Percentiles rank a stretch among this genome's conserved stretches.
Evolutionary conservation across 768 basidiomycete genomes (phyloP).

Genomic region (Russula ochroleuca): DNA sequence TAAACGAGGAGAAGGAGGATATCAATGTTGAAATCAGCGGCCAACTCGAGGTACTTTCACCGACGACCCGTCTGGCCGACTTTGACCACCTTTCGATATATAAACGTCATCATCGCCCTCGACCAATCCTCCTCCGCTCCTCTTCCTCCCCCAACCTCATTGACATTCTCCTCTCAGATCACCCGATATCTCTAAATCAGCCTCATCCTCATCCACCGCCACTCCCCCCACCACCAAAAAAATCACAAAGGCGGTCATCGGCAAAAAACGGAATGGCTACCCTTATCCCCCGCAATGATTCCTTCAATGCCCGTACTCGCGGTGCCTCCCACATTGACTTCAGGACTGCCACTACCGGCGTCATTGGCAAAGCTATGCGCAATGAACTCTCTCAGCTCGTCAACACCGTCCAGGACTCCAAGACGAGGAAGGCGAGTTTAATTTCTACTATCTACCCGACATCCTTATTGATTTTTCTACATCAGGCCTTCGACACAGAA

Average conservation of each 20-base stretch:
- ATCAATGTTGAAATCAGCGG: slow-evolving; percentile 9
- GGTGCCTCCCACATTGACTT: slow-evolving; percentile 87
- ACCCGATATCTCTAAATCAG: slow-evolving; percentile 24
- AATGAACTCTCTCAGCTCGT: slow-evolving; percentile 97
- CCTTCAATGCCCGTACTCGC: slow-evolving; percentile 66
- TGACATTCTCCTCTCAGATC: slow-evolving; percentile 25
- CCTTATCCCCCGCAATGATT: slow-evolving; percentile 58
- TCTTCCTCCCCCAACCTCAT: slow-evolving; percentile 26
- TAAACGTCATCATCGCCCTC: slow-evolving; percentile 28
- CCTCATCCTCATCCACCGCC: slow-evolving; percentile 34
- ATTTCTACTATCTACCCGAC: slow-evolving; percentile 13
- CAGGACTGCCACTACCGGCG: slow-evolving; percentile 83
- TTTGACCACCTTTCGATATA: slow-evolving; percentile 22
- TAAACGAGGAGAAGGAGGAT: slow-evolving; percentile 26
- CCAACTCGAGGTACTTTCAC: slow-evolving; percentile 5
- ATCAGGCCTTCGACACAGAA: slow-evolving; percentile 84
- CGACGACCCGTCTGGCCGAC: slow-evolving; percentile 12
- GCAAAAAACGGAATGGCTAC: slow-evolving; percentile 36
- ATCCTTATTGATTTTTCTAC: slow-evolving; percentile 10
- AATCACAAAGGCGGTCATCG: background rate
- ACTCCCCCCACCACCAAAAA: background rate
- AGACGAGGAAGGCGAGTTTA: slow-evolving; percentile 69
- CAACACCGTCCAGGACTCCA: slow-evolving; percentile 70
- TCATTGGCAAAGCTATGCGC: slow-evolving; percentile 87
- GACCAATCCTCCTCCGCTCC: slow-evolving; percentile 15